phyloP scores from a whole-genome alignment of 306 rosid species.

The Trifolium repens region DNA sequence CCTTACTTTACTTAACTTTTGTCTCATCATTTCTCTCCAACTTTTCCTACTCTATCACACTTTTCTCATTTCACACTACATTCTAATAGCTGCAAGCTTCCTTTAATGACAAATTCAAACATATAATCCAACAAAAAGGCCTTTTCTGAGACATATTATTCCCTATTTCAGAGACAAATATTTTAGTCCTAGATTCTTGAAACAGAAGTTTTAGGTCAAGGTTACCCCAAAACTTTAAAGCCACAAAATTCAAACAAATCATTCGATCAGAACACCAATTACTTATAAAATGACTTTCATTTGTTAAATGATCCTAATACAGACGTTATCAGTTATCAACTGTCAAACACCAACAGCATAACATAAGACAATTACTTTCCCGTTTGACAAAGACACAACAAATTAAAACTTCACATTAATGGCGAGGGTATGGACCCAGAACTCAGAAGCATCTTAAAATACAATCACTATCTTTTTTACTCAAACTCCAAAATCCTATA shows the following conservation, averaged over 20 bases:
- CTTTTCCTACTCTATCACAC: slow-evolving; percentile 6
- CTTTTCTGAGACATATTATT: not conserved
- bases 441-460: too few species aligned
- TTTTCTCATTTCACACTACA: slow-evolving; percentile 20
- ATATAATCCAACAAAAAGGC: slow-evolving; percentile 18
- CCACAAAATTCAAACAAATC: slow-evolving; percentile 8
- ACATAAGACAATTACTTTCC: not conserved
- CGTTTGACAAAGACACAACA: too few species aligned
- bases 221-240: not conserved
- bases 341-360: slow-evolving; percentile 7
- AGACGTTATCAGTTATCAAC: not conserved
- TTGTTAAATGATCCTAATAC: not conserved
- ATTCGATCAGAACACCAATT: slow-evolving; percentile 10
- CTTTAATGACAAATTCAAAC: not conserved
- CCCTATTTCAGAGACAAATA: not conserved
- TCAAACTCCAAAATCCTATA: not conserved
- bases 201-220: not conserved
- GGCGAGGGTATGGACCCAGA: too few species aligned
- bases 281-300: not conserved
- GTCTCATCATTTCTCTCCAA: not conserved
- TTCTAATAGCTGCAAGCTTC: slow-evolving; percentile 11
- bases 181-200: too few species aligned
- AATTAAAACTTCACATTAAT: too few species aligned
- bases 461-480: too few species aligned
- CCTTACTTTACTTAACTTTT: not conserved